Base-by-base conservation (phyloP, 192 early-diverging fungal species). In the Coemansia sp. region DNA sequence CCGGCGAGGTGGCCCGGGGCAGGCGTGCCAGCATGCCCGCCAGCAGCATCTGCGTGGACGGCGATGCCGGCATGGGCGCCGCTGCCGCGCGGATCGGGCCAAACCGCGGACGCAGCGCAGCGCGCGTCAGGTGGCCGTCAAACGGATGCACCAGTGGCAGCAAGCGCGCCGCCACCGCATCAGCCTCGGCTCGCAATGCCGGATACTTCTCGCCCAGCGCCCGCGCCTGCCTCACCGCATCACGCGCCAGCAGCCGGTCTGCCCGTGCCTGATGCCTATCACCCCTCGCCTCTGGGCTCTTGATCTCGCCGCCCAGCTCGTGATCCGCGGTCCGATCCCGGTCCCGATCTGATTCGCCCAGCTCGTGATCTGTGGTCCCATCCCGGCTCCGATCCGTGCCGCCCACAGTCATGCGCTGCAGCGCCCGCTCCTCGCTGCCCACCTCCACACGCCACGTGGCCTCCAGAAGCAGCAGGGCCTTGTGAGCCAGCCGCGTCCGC, bases 121-220 rank as follows among this genome's bases (percentile, higher is more conserved):
- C 46, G 12, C 67, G 59, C 16, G 67, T 70, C 20, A 58, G 31
- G 32, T 70, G 67, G 10, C 67, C 67, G 39, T 70, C 67, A 28
- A 70, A 70, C 27, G 67, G 67, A 35, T 70, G 67, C 23, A 70
- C 60, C 33, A 70, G 57, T 1, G 47, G 42, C 40, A 45, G 47
- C 40, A 70, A 51, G 9, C 34, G 42, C 35, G 56, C 60, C 28
- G 42, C 36, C 8, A 35, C 46, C 11, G 14, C 53, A 4, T 26
- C 31, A 27, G 47, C 42, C 0, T 57, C 60, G 8, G 25, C 37
- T 16, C 39, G 51, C 38, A 70, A 51, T 41, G 38, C 39, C 36
- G 67, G 60, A 20, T 70, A 53, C 55, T 56, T 56, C 1, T 53
- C 60, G 2, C 39, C 26, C 16, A 40, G 32, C 30, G 36, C 51